Conservation (phyloP, 345 rosid genomes). For the Syzygium grande region DNA sequence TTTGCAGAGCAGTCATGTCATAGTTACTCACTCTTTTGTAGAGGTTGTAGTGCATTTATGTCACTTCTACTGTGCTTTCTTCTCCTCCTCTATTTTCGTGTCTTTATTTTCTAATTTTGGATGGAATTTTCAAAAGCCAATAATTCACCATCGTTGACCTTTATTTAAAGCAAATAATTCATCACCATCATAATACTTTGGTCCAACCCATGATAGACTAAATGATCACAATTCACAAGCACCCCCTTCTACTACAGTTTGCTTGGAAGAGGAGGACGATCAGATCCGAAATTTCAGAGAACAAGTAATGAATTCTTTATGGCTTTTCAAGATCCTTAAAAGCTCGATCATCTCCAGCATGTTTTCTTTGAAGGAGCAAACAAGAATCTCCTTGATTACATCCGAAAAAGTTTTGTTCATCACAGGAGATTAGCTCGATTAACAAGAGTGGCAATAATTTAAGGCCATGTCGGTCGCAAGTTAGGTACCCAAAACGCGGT, state of each 20-base stretch:
- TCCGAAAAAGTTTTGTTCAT: not conserved
- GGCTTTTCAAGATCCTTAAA: not conserved
- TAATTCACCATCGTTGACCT: not conserved
- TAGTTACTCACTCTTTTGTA: not conserved
- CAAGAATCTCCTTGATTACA: not conserved
- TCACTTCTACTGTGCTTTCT: not conserved
- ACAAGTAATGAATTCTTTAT: not conserved
- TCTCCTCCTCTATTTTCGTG: not conserved
- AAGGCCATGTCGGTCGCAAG: rapidly evolving
- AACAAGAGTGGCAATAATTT: not conserved
- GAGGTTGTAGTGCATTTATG: not conserved
- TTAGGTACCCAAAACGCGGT: not conserved
- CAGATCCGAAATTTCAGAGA: not conserved
- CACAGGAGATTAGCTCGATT: not conserved
- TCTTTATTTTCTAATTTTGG: not conserved
- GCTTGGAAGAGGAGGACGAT: not conserved
- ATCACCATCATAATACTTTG: not conserved
- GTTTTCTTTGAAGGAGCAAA: not conserved
- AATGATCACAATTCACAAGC: not conserved
- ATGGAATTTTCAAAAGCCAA: not conserved
- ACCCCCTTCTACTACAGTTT: not conserved
- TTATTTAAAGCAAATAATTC: not conserved
- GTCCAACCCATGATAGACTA: not conserved
- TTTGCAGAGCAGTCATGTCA: not conserved
- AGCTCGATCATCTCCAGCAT: not conserved